phyloP scores from a whole-genome alignment of 148 eudicot genomes.

The Nyssa sinensis region DNA sequence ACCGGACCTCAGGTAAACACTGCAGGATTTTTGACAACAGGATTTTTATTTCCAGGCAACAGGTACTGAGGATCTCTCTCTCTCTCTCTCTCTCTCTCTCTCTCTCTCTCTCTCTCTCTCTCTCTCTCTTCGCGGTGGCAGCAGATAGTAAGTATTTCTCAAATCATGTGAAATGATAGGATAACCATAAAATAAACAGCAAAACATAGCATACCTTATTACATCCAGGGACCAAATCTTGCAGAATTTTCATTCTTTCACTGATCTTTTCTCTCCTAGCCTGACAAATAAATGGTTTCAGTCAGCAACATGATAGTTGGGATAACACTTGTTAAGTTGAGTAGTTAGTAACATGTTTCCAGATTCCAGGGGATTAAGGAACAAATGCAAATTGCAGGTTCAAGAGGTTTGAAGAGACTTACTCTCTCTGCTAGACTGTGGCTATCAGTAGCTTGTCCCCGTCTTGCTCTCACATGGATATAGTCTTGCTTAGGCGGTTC shows the following conservation, averaged over 20 bases:
- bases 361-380: constrained; percentile 2
- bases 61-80: too few species aligned
- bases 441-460: constrained; percentile 99
- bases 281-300: constrained; percentile 35
- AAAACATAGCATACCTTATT: constrained; percentile 52
- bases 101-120: too few species aligned
- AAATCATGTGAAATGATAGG: neutral
- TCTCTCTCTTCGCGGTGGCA: too few species aligned
- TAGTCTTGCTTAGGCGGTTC: constrained; percentile 85
- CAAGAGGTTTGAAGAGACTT: constrained; percentile 19
- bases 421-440: constrained; percentile 98
- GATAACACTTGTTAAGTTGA: too few species aligned
- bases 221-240: constrained; percentile 98
- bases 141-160: too few species aligned
- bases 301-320: neutral
- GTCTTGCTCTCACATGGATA: constrained; percentile 95
- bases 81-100: too few species aligned
- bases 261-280: constrained; percentile 96
- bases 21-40: too few species aligned
- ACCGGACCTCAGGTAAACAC: too few species aligned
- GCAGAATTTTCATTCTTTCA: constrained; percentile 92
- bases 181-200: neutral
- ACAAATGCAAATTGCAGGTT: neutral
- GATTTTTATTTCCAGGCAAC: too few species aligned
- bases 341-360: neutral